Evolutionary conservation across 306 rosid species (phyloP).

Genomic region (Corylus americana): DNA sequence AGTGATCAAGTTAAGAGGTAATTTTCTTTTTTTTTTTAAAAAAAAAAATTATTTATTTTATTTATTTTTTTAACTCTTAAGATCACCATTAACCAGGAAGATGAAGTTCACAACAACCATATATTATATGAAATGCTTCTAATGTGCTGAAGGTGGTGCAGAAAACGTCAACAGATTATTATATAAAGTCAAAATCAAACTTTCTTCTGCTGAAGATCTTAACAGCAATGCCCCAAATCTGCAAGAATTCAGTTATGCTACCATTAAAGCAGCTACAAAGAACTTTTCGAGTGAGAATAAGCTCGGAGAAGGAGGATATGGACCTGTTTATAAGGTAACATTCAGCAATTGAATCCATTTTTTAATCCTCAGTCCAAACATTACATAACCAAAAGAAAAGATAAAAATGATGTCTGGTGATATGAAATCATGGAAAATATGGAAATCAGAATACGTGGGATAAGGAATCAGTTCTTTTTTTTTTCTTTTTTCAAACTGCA

Average conservation of each 20-base stretch:
- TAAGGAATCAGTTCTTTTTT: not conserved
- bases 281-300: conserved; percentile 46
- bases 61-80: not conserved
- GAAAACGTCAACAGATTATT: not conserved
- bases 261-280: conserved; percentile 45
- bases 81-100: not conserved
- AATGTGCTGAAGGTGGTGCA: not conserved
- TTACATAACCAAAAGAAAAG: not conserved
- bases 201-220: conserved; percentile 4
- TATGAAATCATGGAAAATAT: not conserved
- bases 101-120: not conserved
- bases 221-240: conserved; percentile 28
- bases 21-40: not conserved
- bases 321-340: conserved; percentile 51
- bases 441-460: not conserved
- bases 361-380: conserved; percentile 2
- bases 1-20: conserved; percentile 5
- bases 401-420: not conserved
- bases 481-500: not conserved
- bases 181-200: not conserved
- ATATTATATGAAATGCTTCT: not conserved
- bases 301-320: conserved; percentile 61
- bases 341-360: conserved; percentile 1
- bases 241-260: conserved; percentile 37
- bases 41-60: too few relatives aligned